Evolutionary conservation across 75 land plant genomes (phyloP), one percentile per base, ranked within the genome.

Genomic region (Cunninghamia lanceolata): DNA sequence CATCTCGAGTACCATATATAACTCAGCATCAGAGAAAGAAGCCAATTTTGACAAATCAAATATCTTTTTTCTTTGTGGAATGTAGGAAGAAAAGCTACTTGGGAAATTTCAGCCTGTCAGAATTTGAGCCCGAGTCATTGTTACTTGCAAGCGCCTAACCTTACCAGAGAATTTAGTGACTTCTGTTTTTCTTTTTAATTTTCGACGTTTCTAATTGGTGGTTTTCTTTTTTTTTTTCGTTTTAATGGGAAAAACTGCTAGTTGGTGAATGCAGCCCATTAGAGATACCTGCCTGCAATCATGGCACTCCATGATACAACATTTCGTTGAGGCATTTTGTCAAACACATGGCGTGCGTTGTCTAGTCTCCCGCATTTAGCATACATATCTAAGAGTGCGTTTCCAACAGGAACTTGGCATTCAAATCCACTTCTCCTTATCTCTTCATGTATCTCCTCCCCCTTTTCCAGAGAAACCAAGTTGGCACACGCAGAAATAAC

Each of bases 261-360:
- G 19, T 1, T 28, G 9, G 68, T 63, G 68, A 28, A 63, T 6
- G 68, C 7, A 7, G 9, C 9, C 25, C 68, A 21, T 63, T 28
- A 63, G 7, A 28, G 6, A 63, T 63, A 63, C 68, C 68, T 63
- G 75, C 36, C 75, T 73, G 83, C 32, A 46, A 82, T 82, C 83
- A 82, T 82, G 40, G 50, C 52, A 42, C 50, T 39, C 83, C 83
- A 82, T 25, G 83, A 82, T n/a, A 82, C 83, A 43, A 82, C 83
- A 82, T 82, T 82, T 28, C 34, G 36, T 10, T 38, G 28, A 82
- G 32, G 10, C 3, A 82, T 82, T 82, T 82, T 19, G 15, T 82
- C 83, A 82, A 82, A 82, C 50, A 82, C 46, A 25, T 25, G 28
- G 30, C 83, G 45, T 46, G 83, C 45, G 13, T 40, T 46, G 50